These are phyloP conservation scores for Lasiosphaeria miniovina DNA, from an alignment of 495 filamentous ascomycete genomes.

Conservation along the genomic window DNA sequence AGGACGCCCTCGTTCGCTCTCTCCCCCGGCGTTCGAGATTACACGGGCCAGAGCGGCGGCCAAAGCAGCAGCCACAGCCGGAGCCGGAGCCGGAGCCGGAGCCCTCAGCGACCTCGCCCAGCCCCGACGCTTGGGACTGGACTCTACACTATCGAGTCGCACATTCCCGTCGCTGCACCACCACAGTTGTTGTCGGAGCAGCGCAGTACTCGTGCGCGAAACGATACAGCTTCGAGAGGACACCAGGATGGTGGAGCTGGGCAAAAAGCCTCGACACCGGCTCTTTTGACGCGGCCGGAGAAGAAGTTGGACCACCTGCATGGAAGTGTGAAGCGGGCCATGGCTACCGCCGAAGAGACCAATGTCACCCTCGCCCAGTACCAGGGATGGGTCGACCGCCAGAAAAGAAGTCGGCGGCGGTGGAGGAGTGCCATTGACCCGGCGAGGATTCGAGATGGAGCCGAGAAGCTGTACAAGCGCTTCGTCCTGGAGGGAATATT, in stretches of 20 bases:
- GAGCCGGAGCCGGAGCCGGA: constrained; percentile 1
- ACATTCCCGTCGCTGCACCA: constrained; percentile 6
- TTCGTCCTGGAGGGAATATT: constrained; percentile 45
- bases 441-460: constrained; percentile 10
- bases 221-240: constrained; percentile 5
- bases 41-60: no score
- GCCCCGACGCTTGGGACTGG: constrained; percentile 12
- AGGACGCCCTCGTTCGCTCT: neutral
- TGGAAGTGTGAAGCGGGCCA: constrained; percentile 16
- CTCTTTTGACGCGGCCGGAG: constrained; percentile 26
- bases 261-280: constrained; percentile 9
- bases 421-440: constrained; percentile 14
- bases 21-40: constrained; percentile 6
- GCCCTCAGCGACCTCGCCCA: constrained; percentile 1
- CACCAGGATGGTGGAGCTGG: constrained; percentile 1
- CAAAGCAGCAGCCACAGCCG: neutral
- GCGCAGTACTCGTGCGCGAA: neutral
- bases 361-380: constrained; percentile 19
- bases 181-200: constrained; percentile 8
- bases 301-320: constrained; percentile 28
- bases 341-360: constrained; percentile 18
- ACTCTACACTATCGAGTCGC: constrained; percentile 32
- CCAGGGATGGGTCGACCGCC: constrained; percentile 23
- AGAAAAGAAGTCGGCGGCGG: constrained; percentile 20
- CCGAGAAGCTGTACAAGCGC: constrained; percentile 30